These are phyloP conservation scores for Phalaenopsis equestris DNA, from an alignment of 106 monocot genomes.

Conservation along the genomic window DNA sequence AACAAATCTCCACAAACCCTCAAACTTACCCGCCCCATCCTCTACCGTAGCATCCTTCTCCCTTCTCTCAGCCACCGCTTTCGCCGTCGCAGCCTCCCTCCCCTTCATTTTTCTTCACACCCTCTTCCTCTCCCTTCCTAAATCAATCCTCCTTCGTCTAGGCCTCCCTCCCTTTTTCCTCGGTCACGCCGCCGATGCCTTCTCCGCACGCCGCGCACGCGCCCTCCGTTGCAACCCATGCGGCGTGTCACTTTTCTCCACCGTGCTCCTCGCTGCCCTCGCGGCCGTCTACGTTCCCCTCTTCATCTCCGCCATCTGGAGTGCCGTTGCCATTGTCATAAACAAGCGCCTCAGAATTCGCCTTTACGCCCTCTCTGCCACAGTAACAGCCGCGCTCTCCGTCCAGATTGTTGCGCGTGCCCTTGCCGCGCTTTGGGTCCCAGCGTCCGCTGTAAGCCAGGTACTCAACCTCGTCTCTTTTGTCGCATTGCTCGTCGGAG, in stretches of 20 bases:
- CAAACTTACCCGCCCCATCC: no score
- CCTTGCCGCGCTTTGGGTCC: conserved; percentile 23
- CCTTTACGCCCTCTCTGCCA: conserved; percentile 10
- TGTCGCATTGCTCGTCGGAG: conserved; percentile 19
- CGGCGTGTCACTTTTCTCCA: conserved; percentile 3
- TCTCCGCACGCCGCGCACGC: not conserved
- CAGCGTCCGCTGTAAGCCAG: conserved; percentile 12
- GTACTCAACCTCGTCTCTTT: conserved; percentile 18
- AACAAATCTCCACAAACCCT: not conserved
- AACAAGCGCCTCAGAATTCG: conserved; percentile 13
- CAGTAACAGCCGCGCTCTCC: conserved; percentile 4
- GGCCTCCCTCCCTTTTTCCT: conserved; percentile 5
- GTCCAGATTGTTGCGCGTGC: conserved; percentile 14
- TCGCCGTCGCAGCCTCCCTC: not conserved
- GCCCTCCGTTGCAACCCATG: not conserved
- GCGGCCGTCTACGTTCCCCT: conserved; percentile 12
- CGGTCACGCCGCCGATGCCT: not conserved
- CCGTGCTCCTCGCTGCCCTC: conserved; percentile 11
- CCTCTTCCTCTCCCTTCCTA: not conserved
- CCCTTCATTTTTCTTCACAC: conserved; percentile 6
- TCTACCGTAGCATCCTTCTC: not conserved
- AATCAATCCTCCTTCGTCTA: not conserved
- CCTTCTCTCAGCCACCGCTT: not conserved
- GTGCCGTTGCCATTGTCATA: conserved; percentile 12
- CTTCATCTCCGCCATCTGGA: conserved; percentile 17